These are phyloP conservation scores for Penicillium malachiteum DNA, from an alignment of 495 filamentous ascomycete species.

Conservation along the genomic window DNA sequence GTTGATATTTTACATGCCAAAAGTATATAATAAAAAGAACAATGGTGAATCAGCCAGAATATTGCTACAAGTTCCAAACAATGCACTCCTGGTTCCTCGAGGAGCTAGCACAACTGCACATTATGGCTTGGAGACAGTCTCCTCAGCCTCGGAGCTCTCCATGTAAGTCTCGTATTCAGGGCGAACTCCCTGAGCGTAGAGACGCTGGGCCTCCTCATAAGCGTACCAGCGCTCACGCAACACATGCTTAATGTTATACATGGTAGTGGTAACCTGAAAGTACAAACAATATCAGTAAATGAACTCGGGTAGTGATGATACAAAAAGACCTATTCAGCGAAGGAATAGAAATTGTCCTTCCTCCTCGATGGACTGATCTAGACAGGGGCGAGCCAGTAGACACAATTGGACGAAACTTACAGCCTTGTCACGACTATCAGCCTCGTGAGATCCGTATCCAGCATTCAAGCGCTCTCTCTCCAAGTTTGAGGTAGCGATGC, in stretches of 20 bases:
- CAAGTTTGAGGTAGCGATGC: conserved; percentile 70
- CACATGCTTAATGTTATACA: conserved; percentile 75
- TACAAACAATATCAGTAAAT: conserved; percentile 12
- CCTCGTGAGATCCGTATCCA: conserved; percentile 67
- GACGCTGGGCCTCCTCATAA: conserved; percentile 77
- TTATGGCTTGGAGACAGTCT: conserved; percentile 15
- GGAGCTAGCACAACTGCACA: background rate
- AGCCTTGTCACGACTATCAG: conserved; percentile 52
- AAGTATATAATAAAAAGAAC: conserved; percentile 2
- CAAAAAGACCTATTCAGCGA: too few relatives aligned
- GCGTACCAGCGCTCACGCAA: conserved; percentile 87
- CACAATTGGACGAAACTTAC: conserved; percentile 47
- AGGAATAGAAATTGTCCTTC: background rate
- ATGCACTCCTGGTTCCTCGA: background rate
- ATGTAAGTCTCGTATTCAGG: conserved; percentile 18
- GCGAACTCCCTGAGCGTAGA: conserved; percentile 59
- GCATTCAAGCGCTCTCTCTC: conserved; percentile 65
- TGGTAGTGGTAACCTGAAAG: conserved; percentile 64
- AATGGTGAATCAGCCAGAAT: conserved; percentile 6
- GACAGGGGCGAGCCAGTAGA: background rate
- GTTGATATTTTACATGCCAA: conserved; percentile 20
- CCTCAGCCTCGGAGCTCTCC: conserved; percentile 10
- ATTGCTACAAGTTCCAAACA: conserved; percentile 10
- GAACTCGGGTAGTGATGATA: background rate
- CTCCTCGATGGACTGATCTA: background rate